Percentiles rank a stretch among this genome's conserved stretches.
phyloP scores from a whole-genome alignment of 345 rosid genomes.

The Melaleuca quinquenervia region DNA sequence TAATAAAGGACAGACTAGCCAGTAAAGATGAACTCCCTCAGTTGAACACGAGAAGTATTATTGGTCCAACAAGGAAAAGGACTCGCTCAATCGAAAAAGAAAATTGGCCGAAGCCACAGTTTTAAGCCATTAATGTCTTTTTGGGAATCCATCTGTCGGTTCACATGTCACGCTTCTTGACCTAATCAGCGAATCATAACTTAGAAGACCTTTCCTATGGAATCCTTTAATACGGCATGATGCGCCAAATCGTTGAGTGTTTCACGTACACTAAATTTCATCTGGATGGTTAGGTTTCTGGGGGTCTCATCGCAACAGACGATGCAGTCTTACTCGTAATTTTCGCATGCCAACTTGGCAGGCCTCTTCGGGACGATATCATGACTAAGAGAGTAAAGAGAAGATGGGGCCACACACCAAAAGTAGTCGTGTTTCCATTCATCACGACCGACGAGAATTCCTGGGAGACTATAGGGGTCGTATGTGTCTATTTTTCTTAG shows the following conservation, averaged over 20 bases:
- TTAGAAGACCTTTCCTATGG: too few relatives aligned
- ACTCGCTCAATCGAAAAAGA: too few relatives aligned
- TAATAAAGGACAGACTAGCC: not conserved
- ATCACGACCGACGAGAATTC: too few relatives aligned
- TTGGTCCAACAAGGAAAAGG: too few relatives aligned
- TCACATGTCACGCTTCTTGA: not conserved
- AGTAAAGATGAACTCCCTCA: not conserved
- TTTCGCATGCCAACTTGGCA: not conserved
- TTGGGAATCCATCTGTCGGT: not conserved
- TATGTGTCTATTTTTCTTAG: too few relatives aligned
- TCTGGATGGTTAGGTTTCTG: not conserved
- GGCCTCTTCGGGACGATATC: not conserved
- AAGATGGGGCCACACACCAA: not conserved
- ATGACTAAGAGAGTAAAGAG: not conserved
- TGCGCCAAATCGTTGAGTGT: slow-evolving; percentile 28
- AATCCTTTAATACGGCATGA: too few relatives aligned
- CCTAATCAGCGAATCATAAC: too few relatives aligned
- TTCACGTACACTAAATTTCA: not conserved
- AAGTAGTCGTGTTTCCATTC: too few relatives aligned
- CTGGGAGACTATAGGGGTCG: too few relatives aligned
- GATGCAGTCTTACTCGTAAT: too few relatives aligned
- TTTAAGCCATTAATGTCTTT: not conserved
- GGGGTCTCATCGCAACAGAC: slow-evolving; percentile 14
- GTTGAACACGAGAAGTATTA: too few relatives aligned
- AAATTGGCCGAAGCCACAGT: not conserved